A percentile compares a stretch with the other conserved stretches of the same genome.
These are phyloP conservation scores for Leccinum longicurvipes DNA, from an alignment of 768 basidiomycete species.

Conservation along the genomic window DNA sequence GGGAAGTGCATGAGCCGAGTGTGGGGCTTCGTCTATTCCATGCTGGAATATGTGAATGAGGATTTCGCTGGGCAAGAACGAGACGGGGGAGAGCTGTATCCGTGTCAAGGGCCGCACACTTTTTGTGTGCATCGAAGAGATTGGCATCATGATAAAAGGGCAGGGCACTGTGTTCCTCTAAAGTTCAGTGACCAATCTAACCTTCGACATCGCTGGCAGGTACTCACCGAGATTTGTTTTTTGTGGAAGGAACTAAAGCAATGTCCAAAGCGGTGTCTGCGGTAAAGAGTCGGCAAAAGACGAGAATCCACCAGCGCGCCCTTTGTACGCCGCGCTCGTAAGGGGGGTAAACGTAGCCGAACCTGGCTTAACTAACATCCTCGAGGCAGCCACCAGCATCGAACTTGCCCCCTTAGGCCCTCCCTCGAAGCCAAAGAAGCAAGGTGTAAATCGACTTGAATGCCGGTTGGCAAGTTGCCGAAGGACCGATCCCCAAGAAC, in stretches of 20 bases:
- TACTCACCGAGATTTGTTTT: background rate
- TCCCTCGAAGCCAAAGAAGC: background rate
- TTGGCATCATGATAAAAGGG: background rate
- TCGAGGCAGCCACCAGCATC: background rate
- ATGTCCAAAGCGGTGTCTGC: background rate
- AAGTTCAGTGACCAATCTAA: background rate
- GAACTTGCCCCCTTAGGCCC: background rate
- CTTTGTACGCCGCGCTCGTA: background rate
- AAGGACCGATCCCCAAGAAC: background rate
- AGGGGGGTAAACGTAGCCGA: conserved; percentile 1
- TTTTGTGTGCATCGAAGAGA: background rate
- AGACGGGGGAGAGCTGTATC: conserved; percentile 18
- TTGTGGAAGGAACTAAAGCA: background rate
- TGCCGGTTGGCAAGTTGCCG: background rate
- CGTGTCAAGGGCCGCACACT: background rate
- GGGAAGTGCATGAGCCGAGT: background rate
- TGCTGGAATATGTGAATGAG: conserved; percentile 12
- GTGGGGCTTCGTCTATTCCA: conserved; percentile 3
- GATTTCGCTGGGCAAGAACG: conserved; percentile 19
- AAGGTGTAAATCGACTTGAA: background rate
- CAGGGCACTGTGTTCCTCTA: background rate
- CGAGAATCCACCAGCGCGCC: background rate
- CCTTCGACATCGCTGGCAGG: too few relatives aligned
- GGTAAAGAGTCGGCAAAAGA: background rate
- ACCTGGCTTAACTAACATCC: background rate